These are phyloP conservation scores for Paradendryphiella salina DNA, from an alignment of 2,329 filamentous ascomycete genomes.

Conservation along the genomic window DNA sequence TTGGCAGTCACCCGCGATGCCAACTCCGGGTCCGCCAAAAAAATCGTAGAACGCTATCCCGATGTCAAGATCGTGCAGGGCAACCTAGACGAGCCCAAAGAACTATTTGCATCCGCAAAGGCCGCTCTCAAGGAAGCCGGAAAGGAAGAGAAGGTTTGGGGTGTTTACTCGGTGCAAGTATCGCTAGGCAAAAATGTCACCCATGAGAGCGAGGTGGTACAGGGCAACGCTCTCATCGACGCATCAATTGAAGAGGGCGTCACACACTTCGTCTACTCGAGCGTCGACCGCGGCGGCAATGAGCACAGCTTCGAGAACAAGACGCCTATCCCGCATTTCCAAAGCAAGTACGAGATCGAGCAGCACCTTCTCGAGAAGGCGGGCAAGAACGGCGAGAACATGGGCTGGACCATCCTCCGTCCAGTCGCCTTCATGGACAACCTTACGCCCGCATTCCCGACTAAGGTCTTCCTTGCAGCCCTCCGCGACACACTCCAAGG, in stretches of 20 bases:
- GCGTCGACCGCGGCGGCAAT: constrained; percentile 65
- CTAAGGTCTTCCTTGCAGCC: constrained; percentile 54
- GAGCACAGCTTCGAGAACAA: constrained; percentile 54
- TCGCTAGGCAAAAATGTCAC: constrained; percentile 50
- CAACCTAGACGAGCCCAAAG: constrained; percentile 56
- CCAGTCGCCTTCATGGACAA: constrained; percentile 68
- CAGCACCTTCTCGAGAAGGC: constrained; percentile 58
- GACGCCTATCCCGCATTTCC: constrained; percentile 62
- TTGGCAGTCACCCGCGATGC: constrained; percentile 64
- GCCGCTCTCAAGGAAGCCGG: constrained; percentile 41
- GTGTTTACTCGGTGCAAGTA: constrained; percentile 66
- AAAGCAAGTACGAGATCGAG: constrained; percentile 65
- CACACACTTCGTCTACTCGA: constrained; percentile 65
- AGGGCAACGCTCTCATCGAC: constrained; percentile 64
- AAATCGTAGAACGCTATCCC: constrained; percentile 51
- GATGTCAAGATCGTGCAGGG: constrained; percentile 62
- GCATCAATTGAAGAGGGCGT: constrained; percentile 60
- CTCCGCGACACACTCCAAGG: constrained; percentile 49
- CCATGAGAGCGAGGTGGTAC: constrained; percentile 53
- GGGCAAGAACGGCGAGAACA: constrained; percentile 48
- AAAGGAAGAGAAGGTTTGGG: constrained; percentile 53
- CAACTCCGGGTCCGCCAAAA: constrained; percentile 55
- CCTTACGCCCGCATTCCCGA: constrained; percentile 52
- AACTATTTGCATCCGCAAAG: constrained; percentile 55
- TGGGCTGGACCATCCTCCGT: constrained; percentile 65